Conservation (phyloP, 2,329 filamentous ascomycete genomes). For the Botrytis elliptica region DNA sequence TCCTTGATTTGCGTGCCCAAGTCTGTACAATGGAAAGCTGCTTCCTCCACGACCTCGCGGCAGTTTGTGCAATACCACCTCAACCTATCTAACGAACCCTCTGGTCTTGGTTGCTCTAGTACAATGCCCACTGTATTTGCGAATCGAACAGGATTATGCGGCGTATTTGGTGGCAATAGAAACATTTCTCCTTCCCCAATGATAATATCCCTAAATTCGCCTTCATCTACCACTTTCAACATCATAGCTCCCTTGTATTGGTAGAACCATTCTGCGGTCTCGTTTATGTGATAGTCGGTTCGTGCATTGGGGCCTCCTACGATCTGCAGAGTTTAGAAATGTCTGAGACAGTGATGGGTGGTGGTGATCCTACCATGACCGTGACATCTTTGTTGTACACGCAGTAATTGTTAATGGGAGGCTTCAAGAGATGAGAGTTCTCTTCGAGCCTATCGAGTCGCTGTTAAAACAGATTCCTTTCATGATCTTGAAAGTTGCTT, state of each 20-base stretch:
- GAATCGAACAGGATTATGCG: conserved; percentile 93
- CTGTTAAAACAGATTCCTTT: conserved; percentile 11
- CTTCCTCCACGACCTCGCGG: conserved; percentile 75
- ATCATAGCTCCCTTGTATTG: conserved; percentile 92
- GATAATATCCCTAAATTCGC: conserved; percentile 75
- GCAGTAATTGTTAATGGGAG: conserved; percentile 96
- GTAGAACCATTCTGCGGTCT: conserved; percentile 97
- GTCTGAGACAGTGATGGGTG: neutral
- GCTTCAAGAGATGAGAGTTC: conserved; percentile 80
- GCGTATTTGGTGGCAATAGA: conserved; percentile 87
- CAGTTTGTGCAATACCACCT: conserved; percentile 85
- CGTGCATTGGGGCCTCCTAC: conserved; percentile 94
- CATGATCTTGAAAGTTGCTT: neutral
- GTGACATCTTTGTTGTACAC: conserved; percentile 84
- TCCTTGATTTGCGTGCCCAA: conserved; percentile 92
- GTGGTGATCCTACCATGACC: conserved; percentile 62
- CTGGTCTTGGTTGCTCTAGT: conserved; percentile 78
- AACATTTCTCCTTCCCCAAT: conserved; percentile 95
- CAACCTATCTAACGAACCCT: conserved; percentile 70
- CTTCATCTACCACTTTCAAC: conserved; percentile 80
- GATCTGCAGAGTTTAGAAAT: conserved; percentile 52
- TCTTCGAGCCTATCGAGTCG: conserved; percentile 70
- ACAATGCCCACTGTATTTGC: conserved; percentile 92
- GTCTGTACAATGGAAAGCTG: conserved; percentile 82
- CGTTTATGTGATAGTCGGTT: conserved; percentile 98